These are phyloP conservation scores for Ganoderma lucidum DNA, from an alignment of 1,284 basidiomycete genomes.

Conservation along the genomic window DNA sequence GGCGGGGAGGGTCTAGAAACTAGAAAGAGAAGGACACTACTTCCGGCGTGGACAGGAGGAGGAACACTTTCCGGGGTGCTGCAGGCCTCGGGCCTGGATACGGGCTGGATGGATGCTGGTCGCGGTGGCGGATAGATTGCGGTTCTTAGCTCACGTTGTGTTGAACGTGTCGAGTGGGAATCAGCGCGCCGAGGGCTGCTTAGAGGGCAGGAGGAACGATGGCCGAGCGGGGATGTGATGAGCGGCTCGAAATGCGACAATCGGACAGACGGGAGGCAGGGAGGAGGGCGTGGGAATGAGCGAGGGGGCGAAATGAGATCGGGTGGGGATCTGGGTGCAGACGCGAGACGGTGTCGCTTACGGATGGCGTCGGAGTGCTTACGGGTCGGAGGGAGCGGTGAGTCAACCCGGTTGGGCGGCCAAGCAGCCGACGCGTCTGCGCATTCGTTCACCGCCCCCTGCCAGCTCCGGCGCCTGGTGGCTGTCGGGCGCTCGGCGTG, in stretches of 20 bases:
- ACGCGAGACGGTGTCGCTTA: conserved; percentile 20
- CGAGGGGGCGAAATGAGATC: conserved; percentile 17
- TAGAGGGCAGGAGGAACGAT: conserved; percentile 7
- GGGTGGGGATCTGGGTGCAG: conserved; percentile 11
- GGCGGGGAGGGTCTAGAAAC: conserved; percentile 6
- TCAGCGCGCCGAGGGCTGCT: conserved; percentile 8
- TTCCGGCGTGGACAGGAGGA: conserved; percentile 2
- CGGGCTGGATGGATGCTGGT: conserved; percentile 1
- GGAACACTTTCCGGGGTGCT: background rate
- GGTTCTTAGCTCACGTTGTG: background rate
- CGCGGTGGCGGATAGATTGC: conserved; percentile 1
- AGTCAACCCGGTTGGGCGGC: conserved; percentile 19
- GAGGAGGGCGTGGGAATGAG: conserved; percentile 5
- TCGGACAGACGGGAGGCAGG: conserved; percentile 11
- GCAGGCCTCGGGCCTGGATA: conserved; percentile 4
- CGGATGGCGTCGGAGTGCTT: conserved; percentile 30
- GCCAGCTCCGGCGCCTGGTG: conserved; percentile 18
- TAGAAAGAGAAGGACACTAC: conserved; percentile 8
- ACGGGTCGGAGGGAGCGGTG: conserved; percentile 18
- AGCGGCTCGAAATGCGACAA: background rate
- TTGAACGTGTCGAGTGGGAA: background rate
- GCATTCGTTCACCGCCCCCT: conserved; percentile 20
- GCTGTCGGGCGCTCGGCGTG: conserved; percentile 10
- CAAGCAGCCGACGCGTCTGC: conserved; percentile 18
- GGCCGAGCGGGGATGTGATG: conserved; percentile 15